These are phyloP conservation scores for Cryptococcus sp. DNA, from an alignment of 1,284 basidiomycete genomes.

Conservation along the genomic window DNA sequence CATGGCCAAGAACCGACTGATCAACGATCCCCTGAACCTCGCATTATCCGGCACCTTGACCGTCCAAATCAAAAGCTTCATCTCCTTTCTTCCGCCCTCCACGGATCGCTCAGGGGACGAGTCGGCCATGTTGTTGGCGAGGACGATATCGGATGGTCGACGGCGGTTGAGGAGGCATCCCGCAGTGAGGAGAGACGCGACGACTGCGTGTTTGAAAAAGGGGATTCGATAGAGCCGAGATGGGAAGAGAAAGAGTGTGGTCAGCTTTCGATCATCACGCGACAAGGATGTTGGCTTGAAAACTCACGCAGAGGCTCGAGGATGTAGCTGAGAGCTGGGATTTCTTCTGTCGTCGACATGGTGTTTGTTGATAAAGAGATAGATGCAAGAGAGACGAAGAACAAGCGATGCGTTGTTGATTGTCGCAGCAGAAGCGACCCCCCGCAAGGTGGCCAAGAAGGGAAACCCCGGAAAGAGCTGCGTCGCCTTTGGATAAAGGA, in stretches of 20 bases:
- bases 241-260: neutral
- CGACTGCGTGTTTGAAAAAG: conserved; percentile 17
- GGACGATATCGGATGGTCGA: conserved; percentile 17
- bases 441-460: no score
- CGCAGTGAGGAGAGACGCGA: conserved; percentile 28
- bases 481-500: no score
- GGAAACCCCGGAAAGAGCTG: no score
- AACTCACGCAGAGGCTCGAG: conserved; percentile 34
- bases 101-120: neutral
- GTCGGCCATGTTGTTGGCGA: conserved; percentile 10
- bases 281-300: neutral
- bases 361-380: conserved; percentile 4
- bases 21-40: conserved; percentile 22
- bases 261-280: neutral
- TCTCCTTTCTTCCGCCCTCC: conserved; percentile 14
- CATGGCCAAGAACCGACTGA: conserved; percentile 27
- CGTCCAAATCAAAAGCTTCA: conserved; percentile 19
- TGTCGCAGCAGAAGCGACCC: no score
- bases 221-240: neutral
- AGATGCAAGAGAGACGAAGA: no score
- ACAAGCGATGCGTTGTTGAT: no score
- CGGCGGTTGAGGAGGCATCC: conserved; percentile 30
- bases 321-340: conserved; percentile 31
- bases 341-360: conserved; percentile 35
- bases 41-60: conserved; percentile 25